A percentile compares a stretch with the other conserved stretches of the same genome.
These are phyloP conservation scores for Mortierella sp. DNA, from an alignment of 371 early-diverging fungal genomes.

Conservation along the genomic window DNA sequence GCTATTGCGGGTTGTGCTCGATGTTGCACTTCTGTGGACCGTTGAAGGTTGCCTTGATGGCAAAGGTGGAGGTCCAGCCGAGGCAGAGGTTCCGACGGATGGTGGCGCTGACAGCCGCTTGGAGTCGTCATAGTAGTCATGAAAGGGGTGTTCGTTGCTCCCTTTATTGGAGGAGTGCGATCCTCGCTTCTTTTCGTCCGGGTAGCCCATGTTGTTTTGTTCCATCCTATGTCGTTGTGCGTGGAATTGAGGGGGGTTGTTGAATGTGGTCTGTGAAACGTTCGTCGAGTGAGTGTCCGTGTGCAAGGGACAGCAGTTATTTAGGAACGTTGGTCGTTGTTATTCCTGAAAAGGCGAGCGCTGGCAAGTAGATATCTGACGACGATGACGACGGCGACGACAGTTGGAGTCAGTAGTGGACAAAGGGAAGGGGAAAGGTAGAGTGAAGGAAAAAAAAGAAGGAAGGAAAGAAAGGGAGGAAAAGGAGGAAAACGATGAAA, in stretches of 20 bases:
- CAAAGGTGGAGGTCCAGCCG: conserved; percentile 19
- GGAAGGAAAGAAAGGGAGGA: not conserved
- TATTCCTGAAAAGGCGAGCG: not conserved
- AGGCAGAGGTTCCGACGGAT: conserved; percentile 13
- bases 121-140: conserved; percentile 30
- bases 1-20: not conserved
- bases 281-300: not conserved
- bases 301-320: conserved; percentile 35
- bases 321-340: conserved; percentile 23
- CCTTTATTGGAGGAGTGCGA: conserved; percentile 13
- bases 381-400: not conserved
- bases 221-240: not conserved
- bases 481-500: not conserved
- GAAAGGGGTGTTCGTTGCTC: conserved; percentile 3
- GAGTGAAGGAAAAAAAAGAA: not conserved
- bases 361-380: not conserved
- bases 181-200: conserved; percentile 25
- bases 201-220: conserved; percentile 31
- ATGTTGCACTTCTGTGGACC: conserved; percentile 17
- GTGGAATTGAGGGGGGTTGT: not conserved
- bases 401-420: not conserved
- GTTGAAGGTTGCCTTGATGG: conserved; percentile 32
- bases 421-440: not conserved
- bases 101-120: conserved; percentile 22
- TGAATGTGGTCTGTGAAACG: not conserved